phyloP scores from a whole-genome alignment of 768 basidiomycete genomes.

The Kwoniella heveanensis region DNA sequence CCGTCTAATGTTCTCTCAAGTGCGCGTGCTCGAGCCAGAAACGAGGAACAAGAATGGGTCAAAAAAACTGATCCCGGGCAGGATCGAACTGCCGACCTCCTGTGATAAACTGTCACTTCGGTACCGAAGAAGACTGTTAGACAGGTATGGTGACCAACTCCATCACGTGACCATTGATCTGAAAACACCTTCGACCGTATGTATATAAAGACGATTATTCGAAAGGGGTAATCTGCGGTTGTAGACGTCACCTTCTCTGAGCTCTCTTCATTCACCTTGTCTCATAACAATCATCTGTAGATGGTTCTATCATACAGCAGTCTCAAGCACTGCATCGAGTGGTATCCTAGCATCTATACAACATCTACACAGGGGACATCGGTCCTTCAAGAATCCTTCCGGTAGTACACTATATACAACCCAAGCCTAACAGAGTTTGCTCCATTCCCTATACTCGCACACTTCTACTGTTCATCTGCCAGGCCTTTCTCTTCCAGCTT shows the following conservation, averaged over 20 bases:
- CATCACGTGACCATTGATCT: conserved; percentile 11
- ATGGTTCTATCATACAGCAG: no score
- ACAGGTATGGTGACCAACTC: conserved; percentile 22
- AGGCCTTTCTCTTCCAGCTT: conserved; percentile 11
- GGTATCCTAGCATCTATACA: neutral
- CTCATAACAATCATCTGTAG: no score
- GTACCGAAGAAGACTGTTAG: conserved; percentile 5
- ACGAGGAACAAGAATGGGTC: neutral
- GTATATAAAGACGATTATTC: no score
- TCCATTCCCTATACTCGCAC: conserved; percentile 2
- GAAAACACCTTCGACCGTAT: no score
- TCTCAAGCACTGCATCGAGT: neutral
- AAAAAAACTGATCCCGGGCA: neutral
- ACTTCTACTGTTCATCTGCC: conserved; percentile 4
- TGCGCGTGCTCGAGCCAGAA: no score
- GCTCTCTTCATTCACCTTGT: no score
- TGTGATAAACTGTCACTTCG: neutral
- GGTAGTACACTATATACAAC: neutral
- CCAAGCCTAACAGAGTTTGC: no score
- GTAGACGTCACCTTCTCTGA: no score
- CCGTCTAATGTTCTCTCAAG: neutral
- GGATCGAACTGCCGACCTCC: conserved; percentile 1
- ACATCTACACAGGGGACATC: neutral
- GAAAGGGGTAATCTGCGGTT: no score
- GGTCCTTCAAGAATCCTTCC: neutral